Evolutionary conservation across 306 rosid species (phyloP).

Genomic region (Begonia peltatifolia): DNA sequence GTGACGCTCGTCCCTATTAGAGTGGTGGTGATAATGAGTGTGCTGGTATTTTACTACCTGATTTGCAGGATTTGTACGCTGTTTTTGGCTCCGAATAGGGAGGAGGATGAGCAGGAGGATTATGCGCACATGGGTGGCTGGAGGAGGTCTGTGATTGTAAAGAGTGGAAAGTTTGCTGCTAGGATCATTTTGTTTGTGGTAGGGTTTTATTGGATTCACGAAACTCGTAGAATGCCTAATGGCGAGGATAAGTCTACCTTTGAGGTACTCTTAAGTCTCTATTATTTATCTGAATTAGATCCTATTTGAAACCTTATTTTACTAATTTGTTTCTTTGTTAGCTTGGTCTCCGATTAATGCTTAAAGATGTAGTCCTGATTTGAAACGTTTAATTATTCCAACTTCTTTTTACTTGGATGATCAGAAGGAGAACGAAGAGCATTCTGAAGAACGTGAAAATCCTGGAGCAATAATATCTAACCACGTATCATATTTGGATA

Average conservation of each 20-base stretch:
- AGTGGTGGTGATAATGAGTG: constrained; percentile 22
- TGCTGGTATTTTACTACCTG: constrained; percentile 48
- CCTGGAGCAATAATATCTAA: constrained; percentile 86
- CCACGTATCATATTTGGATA: constrained; percentile 86
- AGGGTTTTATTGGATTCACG: constrained; percentile 90
- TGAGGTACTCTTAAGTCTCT: constrained; percentile 19
- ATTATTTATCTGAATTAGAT: no score
- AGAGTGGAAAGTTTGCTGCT: constrained; percentile 52
- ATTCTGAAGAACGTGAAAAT: constrained; percentile 36
- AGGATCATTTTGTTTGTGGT: constrained; percentile 59
- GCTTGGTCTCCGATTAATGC: not conserved
- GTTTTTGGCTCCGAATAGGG: constrained; percentile 44
- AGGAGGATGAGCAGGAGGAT: constrained; percentile 64
- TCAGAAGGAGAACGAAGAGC: constrained; percentile 23
- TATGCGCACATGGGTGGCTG: constrained; percentile 77
- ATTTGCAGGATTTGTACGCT: constrained; percentile 71
- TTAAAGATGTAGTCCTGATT: constrained; percentile 1
- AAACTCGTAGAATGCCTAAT: constrained; percentile 14
- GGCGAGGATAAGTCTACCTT: constrained; percentile 12
- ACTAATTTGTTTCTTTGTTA: not conserved
- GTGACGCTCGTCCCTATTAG: constrained; percentile 69
- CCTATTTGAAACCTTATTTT: no score
- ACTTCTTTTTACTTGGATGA: constrained; percentile 9
- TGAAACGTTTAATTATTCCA: not conserved
- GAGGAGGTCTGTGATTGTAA: constrained; percentile 51